Percentiles rank a stretch among this genome's conserved stretches.
Conservation (phyloP, 192 early-diverging fungal genomes). For the Kickxella alabastrina region DNA sequence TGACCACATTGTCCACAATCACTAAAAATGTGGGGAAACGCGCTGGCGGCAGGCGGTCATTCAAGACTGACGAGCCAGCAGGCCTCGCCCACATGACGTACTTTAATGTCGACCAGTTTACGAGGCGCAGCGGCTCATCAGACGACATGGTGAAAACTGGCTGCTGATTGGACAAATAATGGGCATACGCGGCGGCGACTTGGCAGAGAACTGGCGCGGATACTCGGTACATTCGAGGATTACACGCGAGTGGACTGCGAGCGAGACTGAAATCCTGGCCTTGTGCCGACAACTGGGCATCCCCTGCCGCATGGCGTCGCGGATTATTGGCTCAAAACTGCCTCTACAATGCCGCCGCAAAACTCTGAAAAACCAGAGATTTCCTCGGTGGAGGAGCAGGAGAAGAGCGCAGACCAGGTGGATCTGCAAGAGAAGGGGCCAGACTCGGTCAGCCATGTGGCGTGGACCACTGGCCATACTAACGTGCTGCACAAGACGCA, state of each 20-base stretch:
- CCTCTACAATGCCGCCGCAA: slow-evolving; percentile 44
- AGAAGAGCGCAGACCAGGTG: neutral
- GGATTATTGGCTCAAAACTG: slow-evolving; percentile 41
- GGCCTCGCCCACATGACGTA: slow-evolving; percentile 11
- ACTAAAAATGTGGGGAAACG: too few relatives aligned
- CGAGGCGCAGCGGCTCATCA: slow-evolving; percentile 20
- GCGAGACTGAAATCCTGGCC: slow-evolving; percentile 26
- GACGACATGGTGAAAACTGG: slow-evolving; percentile 40
- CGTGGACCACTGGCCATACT: slow-evolving; percentile 26
- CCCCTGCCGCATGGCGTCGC: slow-evolving; percentile 25
- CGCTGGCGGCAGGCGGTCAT: too few relatives aligned
- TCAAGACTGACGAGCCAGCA: too few relatives aligned
- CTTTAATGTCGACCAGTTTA: slow-evolving; percentile 35
- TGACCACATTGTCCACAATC: too few relatives aligned
- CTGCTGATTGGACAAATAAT: slow-evolving; percentile 13
- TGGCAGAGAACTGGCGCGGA: slow-evolving; percentile 34
- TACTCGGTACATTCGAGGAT: slow-evolving; percentile 20
- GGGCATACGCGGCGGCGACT: slow-evolving; percentile 21
- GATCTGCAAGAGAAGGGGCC: slow-evolving; percentile 1
- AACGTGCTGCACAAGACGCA: neutral
- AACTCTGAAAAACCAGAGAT: slow-evolving; percentile 11
- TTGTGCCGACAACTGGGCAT: slow-evolving; percentile 29
- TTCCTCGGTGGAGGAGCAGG: slow-evolving; percentile 9
- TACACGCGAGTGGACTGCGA: slow-evolving; percentile 23
- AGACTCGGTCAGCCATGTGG: neutral